Conservation (phyloP, 2,329 filamentous ascomycete species). For the Epichloe scottii region DNA sequence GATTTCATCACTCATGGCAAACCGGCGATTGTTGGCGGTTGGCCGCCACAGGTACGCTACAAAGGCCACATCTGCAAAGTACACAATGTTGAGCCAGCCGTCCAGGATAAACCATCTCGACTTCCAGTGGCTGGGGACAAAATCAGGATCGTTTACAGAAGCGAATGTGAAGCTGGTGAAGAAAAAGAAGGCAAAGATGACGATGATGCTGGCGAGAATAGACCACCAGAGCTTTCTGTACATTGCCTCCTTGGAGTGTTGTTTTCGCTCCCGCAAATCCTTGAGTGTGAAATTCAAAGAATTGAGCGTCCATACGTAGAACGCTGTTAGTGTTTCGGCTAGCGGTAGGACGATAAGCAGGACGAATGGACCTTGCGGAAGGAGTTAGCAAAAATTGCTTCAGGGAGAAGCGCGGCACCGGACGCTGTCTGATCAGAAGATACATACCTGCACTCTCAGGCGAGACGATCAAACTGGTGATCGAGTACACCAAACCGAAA, state of each 20-base stretch:
- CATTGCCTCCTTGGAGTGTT: conserved; percentile 87
- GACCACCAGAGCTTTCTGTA: conserved; percentile 99
- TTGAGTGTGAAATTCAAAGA: conserved; percentile 91
- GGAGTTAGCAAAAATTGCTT: conserved; percentile 10
- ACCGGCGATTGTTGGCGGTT: conserved; percentile 89
- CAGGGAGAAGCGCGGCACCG: neutral
- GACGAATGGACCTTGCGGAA: conserved; percentile 58
- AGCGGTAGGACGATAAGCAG: conserved; percentile 88
- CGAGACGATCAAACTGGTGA: conserved; percentile 78
- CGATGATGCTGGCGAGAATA: conserved; percentile 79
- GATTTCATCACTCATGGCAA: conserved; percentile 98
- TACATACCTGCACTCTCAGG: conserved; percentile 65
- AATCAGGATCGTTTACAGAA: conserved; percentile 70
- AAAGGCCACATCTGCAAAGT: conserved; percentile 84
- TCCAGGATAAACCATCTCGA: conserved; percentile 94
- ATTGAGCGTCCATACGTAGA: conserved; percentile 98
- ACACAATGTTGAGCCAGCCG: conserved; percentile 94
- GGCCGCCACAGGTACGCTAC: conserved; percentile 94
- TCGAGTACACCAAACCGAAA: conserved; percentile 86
- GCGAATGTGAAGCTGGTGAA: conserved; percentile 95
- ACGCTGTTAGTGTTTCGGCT: conserved; percentile 82
- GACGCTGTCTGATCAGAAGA: neutral
- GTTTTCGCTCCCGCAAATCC: conserved; percentile 87
- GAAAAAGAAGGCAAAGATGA: conserved; percentile 98
- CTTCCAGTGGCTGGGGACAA: conserved; percentile 95